Base-by-base conservation (phyloP, 2,329 filamentous ascomycete species). In the Fusarium anguioides region DNA sequence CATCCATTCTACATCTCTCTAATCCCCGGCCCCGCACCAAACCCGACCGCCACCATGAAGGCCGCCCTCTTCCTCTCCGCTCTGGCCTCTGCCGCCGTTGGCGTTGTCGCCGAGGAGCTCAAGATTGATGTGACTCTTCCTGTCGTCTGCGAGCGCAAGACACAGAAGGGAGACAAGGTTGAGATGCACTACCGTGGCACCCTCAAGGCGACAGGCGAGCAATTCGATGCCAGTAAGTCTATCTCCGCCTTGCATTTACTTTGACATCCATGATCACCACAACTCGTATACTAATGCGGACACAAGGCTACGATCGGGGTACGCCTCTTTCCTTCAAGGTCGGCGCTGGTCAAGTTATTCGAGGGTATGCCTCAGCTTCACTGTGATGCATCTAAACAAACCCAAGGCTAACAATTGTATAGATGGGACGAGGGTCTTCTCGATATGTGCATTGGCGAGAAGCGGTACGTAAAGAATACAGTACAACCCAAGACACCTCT, bases 401-500 rank as follows among this genome's bases (percentile, higher is more conserved):
- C 40, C 53, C 23, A 46, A 70, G 33, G 48, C 65, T 72, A 41
- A 76, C 61, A 58, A 35, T 51, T 41, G 26, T 37, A 48, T 64
- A 92, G 90, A 75, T 97, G 94, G 95, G 95, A 98, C 74, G 81
- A 96, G 76, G 95, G 95, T 47, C 86, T 98, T 36, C 73, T 96
- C 52, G 92, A 92, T 75, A 97, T 98, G 94, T 98, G 96, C 81
- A 91, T 96, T 72, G 95, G 96, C 65, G 95, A 98, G 84, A 95
- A 94, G 84, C 87, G 86, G 84, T 83, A 72, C 80, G 79, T 72
- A 33, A 45, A 59, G 15, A 33, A 40, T 53, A 40, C 48, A 41
- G 24, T 27, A 55, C 27, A 36, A 36, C 44, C 8, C 20, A 26
- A 27, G 11, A 41, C 50, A 37, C 18, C 12, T 35, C 18, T 33